Base-by-base conservation (phyloP, 2,329 filamentous ascomycete species). In the Colletotrichum lupini region DNA sequence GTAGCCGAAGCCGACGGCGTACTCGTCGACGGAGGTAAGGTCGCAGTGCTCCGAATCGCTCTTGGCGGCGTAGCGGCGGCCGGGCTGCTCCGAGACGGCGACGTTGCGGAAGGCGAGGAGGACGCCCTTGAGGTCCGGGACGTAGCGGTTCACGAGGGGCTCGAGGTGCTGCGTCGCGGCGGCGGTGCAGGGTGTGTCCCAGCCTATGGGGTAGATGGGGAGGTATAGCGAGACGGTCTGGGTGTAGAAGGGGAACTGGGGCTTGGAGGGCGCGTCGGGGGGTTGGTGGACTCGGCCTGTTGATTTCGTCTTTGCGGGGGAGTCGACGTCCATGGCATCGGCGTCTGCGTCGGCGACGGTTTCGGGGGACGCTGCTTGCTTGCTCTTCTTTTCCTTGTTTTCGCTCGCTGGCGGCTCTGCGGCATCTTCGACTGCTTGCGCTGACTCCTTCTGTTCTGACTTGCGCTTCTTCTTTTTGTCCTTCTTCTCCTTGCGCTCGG, bases 1-100 rank as follows among this genome's bases (percentile, higher is more conserved):
- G 92, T 96, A 98, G 60, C 94, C 90, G 79, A 94, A 98, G 26
- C 92, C 92, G 28, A 95, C 94, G 8, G 93, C 94, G 80, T 95
- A 97, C 83, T 98, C 97, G 83, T 94, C 92, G 53, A 94, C 84
- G 5, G 89, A 89, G 3, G 86, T 79, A 5, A 88, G 80, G 12
- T 83, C 77, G 16, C 82, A 81, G 0, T 84, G 82, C 26, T 85
- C 85, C 46, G 86, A 79, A 71, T 91, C 87, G 19, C 87, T 85
- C 5, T 84, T 80, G 1, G 87, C 87, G 26, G 85, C 84, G 35
- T 79, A 78, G 5, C 77, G 75, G 55, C 87, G 85, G 46, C 87
- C 88, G 0, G 92, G 89, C 5, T 83, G 80, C 74, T 92, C 89
- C 1, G 91, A 90, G 5, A 97, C 83, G 52, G 90, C 85, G 4